Base-by-base conservation (phyloP, 169 alveolate species). In the Cryptosporidium bovis region DNA sequence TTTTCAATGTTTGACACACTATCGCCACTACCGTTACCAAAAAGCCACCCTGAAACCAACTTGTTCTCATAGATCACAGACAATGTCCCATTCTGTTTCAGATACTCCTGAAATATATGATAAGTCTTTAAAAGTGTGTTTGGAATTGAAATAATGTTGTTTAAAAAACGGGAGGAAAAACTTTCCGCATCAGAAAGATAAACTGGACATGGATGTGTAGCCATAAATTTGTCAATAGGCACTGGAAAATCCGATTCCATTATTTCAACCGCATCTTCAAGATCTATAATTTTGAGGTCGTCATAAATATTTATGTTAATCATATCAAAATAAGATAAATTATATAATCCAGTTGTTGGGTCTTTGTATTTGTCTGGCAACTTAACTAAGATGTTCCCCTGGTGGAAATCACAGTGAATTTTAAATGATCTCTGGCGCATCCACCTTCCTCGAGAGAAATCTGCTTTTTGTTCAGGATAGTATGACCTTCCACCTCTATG, bases 401-500 rank as follows among this genome's bases (percentile, higher is more conserved):
- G 65, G 29, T 77, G 87, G 7, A 77, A 62, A 13, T 77, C 87
- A 29, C 87, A 77, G 31, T 77, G 87, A 29, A 77, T 60, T 48
- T 71, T 56, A 60, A 77, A 60, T 0, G 87, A 77, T 20, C 71
- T 56, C 4, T 18, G 29, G n/a, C 12, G 16, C 20, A 44, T 77
- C 87, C 87, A 77, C 48, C 53, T 60, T 2, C 87, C 87, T 60
- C 71, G 24, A 8, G 69, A 56, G 10, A 36, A 60, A 6, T 62
- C 87, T 40, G 58, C 71, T 48, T 46, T 18, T 15, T 56, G 51
- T 60, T 60, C 71, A 3, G 87, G 87, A 62, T 77, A 77, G 50
- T 58, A 77, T 1, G 87, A 77, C 4, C 44, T 60, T 7, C 87
- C 87, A 15, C 87, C 71, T 60, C 87, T 77, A 27, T 77, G 87